Evolutionary conservation across 75 land plant species (phyloP).

Genomic region (Selaginella tamariscina): DNA sequence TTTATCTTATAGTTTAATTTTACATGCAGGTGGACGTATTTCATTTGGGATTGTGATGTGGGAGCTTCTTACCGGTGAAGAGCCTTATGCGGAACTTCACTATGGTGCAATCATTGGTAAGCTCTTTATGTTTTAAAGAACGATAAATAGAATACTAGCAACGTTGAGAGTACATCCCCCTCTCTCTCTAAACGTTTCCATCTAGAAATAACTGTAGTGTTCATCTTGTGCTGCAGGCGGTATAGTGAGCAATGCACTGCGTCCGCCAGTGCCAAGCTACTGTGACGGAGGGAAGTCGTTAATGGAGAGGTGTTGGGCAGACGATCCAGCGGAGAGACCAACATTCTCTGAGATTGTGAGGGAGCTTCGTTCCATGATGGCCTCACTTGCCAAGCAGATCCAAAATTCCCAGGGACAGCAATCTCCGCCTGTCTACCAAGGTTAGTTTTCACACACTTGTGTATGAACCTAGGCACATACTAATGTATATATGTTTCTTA

Average conservation of each 20-base stretch:
- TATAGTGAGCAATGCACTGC: slow-evolving; percentile 56
- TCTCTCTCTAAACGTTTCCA: neutral
- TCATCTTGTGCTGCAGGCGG: slow-evolving; percentile 34
- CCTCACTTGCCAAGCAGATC: slow-evolving; percentile 14
- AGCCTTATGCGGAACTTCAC: slow-evolving; percentile 70
- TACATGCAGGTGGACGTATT: slow-evolving; percentile 57
- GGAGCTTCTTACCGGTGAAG: slow-evolving; percentile 73
- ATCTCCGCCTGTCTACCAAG: too few relatives aligned
- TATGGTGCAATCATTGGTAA: slow-evolving; percentile 75
- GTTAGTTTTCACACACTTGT: too few relatives aligned
- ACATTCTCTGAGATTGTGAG: slow-evolving; percentile 50
- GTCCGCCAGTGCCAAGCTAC: slow-evolving; percentile 46
- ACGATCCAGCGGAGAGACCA: slow-evolving; percentile 61
- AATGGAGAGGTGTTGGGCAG: slow-evolving; percentile 78
- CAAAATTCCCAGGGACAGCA: too few relatives aligned
- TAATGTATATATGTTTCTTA: too few relatives aligned
- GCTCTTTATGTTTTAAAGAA: neutral
- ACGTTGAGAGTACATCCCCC: too few relatives aligned
- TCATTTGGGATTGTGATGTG: slow-evolving; percentile 80
- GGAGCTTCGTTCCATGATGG: slow-evolving; percentile 38
- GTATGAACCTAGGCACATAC: too few relatives aligned
- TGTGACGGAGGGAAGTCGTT: slow-evolving; percentile 51
- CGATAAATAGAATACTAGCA: too few relatives aligned
- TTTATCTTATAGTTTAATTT: too few relatives aligned
- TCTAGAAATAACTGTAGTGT: neutral